A percentile compares a stretch with the other conserved stretches of the same genome.
Evolutionary conservation across 75 land plant species (phyloP).

Genomic region (Adiantum capillusveneris): DNA sequence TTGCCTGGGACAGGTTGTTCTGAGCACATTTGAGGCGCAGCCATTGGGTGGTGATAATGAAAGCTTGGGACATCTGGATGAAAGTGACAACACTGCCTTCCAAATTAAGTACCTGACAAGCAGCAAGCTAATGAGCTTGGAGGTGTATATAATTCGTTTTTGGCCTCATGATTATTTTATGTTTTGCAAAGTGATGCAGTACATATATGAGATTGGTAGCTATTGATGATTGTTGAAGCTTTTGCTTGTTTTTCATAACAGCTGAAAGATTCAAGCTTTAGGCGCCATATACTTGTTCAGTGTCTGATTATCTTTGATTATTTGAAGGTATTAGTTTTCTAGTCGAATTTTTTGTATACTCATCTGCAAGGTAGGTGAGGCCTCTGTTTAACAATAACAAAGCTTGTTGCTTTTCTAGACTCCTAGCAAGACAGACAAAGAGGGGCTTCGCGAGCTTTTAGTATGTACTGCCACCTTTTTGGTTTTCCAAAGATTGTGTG

Average conservation of each 20-base stretch:
- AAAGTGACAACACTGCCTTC: conserved; percentile 66
- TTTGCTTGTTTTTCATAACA: conserved; percentile 23
- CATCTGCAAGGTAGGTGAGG: too few relatives aligned
- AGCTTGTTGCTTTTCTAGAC: too few relatives aligned
- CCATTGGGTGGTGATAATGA: conserved; percentile 91
- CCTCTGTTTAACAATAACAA: too few relatives aligned
- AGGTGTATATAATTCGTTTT: conserved; percentile 31
- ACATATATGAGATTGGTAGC: too few relatives aligned
- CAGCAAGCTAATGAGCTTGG: conserved; percentile 92
- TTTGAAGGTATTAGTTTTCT: conserved; percentile 56
- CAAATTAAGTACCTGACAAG: conserved; percentile 94
- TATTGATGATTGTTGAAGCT: not conserved
- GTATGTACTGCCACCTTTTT: not conserved
- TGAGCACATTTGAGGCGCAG: conserved; percentile 92
- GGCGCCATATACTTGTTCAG: conserved; percentile 92
- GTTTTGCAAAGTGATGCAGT: not conserved
- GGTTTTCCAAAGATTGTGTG: not conserved
- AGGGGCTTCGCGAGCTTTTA: conserved; percentile 20
- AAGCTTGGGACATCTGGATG: conserved; percentile 58
- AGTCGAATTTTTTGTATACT: too few relatives aligned
- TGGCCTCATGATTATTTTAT: too few relatives aligned
- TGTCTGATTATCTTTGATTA: conserved; percentile 94
- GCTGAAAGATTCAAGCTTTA: conserved; percentile 96
- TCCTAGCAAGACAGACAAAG: conserved; percentile 37
- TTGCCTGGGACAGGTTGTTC: conserved; percentile 87